Conservation (phyloP, 345 rosid species). For the Murraya paniculata region DNA sequence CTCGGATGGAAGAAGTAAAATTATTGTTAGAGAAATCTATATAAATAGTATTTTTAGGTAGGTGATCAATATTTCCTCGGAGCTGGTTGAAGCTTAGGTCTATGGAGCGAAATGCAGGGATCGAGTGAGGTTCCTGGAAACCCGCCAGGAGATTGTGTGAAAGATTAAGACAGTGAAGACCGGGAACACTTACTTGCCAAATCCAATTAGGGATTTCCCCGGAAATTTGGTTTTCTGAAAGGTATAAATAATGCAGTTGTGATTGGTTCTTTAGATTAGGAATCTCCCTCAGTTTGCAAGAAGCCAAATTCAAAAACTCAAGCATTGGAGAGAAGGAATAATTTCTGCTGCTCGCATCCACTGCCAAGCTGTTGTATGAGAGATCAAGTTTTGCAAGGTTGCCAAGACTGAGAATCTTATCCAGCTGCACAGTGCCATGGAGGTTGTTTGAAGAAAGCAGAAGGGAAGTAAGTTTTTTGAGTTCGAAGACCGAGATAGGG, state of each 20-base stretch:
- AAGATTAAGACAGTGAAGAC: conserved; percentile 5
- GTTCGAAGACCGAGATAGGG: conserved; percentile 8
- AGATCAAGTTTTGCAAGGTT: conserved; percentile 40
- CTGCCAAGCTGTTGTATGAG: conserved; percentile 34
- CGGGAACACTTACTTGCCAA: conserved; percentile 5
- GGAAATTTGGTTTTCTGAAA: conserved; percentile 39
- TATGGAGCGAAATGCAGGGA: not conserved
- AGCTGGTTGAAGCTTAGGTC: conserved; percentile 34
- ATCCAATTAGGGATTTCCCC: conserved; percentile 50
- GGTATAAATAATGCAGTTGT: conserved; percentile 20
- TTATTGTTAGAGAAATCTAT: conserved; percentile 36
- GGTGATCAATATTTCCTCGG: conserved; percentile 22
- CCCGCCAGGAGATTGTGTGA: conserved; percentile 13
- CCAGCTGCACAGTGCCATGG: conserved; percentile 28
- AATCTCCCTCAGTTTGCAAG: conserved; percentile 33
- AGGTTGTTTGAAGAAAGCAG: conserved; percentile 45
- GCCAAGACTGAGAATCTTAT: conserved; percentile 16
- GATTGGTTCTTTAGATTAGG: conserved; percentile 34
- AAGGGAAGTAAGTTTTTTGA: conserved; percentile 26
- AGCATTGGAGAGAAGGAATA: not conserved
- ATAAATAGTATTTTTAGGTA: not conserved
- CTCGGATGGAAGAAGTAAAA: conserved; percentile 17
- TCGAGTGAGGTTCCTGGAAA: conserved; percentile 8
- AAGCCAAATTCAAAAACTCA: conserved; percentile 32
- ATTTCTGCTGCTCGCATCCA: conserved; percentile 2